phyloP scores from a whole-genome alignment of 441 rosid genomes.

The Eutrema salsugineum region DNA sequence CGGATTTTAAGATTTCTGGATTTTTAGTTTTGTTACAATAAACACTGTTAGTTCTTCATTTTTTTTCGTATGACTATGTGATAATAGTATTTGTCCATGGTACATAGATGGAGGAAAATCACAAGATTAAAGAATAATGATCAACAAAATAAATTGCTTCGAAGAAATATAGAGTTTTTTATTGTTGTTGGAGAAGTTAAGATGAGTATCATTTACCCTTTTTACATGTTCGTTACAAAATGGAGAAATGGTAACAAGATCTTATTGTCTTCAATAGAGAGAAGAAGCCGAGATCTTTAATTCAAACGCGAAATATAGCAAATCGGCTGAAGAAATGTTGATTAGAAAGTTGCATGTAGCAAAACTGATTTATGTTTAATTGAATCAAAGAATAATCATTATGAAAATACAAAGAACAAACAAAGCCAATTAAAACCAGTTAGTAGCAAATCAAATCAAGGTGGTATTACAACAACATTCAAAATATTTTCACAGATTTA shows the following conservation, averaged over 20 bases:
- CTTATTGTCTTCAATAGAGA: too few species aligned
- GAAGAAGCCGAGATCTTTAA: too few species aligned
- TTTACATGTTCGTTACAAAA: background rate
- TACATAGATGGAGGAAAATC: background rate
- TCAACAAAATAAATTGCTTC: background rate
- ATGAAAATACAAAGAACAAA: constrained; percentile 16
- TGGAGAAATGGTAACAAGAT: background rate
- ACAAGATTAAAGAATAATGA: background rate
- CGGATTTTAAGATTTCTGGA: too few species aligned
- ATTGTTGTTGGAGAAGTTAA: too few species aligned
- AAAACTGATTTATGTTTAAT: constrained; percentile 24
- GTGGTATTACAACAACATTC: constrained; percentile 18
- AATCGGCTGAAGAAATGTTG: background rate
- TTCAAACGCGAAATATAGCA: background rate
- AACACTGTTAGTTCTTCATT: background rate
- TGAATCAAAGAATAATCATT: constrained; percentile 20
- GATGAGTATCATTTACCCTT: background rate
- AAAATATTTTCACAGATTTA: constrained; percentile 11
- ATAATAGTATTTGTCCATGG: too few species aligned
- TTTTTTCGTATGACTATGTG: too few species aligned
- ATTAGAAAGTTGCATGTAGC: background rate
- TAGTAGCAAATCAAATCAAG: constrained; percentile 26
- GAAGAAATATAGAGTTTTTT: background rate
- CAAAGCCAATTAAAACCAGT: constrained; percentile 11
- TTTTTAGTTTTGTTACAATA: too few species aligned